Conservation (phyloP, 345 rosid species). For the Melaleuca quinquenervia region DNA sequence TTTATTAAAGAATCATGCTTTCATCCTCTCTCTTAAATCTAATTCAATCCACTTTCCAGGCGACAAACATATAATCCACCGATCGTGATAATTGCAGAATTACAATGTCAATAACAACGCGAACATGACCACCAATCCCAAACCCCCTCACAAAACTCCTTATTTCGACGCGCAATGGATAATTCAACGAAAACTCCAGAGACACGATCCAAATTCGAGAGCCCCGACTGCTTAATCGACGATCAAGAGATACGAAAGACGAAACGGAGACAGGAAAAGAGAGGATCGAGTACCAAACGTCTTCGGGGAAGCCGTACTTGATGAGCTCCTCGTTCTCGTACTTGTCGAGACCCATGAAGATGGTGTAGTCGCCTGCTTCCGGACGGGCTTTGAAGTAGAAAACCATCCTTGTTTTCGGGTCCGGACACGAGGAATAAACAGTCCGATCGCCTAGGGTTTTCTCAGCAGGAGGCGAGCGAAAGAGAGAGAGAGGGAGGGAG, state of each 20-base stretch:
- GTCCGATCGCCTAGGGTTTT: not conserved
- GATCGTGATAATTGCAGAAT: not conserved
- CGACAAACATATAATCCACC: not conserved
- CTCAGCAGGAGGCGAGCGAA: not conserved
- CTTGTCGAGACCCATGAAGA: conserved; percentile 99
- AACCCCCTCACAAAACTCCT: not conserved
- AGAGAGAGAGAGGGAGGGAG: not conserved
- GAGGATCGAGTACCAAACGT: conserved; percentile 51
- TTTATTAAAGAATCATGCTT: not conserved
- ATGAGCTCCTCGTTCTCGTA: conserved; percentile 98
- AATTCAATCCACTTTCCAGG: not conserved
- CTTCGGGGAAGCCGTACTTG: conserved; percentile 96
- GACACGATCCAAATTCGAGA: not conserved
- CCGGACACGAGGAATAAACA: not conserved
- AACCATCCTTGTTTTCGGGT: conserved; percentile 27
- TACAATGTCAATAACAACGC: not conserved
- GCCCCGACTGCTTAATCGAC: not conserved
- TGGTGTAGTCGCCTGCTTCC: conserved; percentile 94
- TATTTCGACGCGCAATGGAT: not conserved
- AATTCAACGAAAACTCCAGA: not conserved
- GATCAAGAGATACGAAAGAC: not conserved
- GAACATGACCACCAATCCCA: not conserved
- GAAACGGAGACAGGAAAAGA: not conserved
- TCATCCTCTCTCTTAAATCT: not conserved
- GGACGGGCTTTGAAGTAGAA: conserved; percentile 95